Conservation (phyloP, 805 yeast genomes). For the Barnettozyma californica region DNA sequence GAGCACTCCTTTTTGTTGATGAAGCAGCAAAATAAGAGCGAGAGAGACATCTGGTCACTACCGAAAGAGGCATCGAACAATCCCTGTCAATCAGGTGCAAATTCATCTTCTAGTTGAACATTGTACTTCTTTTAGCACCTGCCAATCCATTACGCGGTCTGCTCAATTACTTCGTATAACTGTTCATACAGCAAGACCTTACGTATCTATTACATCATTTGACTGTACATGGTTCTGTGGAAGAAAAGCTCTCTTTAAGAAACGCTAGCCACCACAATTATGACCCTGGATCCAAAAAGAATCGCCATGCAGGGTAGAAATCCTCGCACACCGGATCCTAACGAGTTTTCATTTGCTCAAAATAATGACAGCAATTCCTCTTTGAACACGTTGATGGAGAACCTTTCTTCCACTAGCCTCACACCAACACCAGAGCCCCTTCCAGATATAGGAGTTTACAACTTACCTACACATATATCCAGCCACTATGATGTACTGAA, state of each 20-base stretch:
- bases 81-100: background rate
- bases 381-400: conserved; percentile 17
- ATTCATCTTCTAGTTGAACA: background rate
- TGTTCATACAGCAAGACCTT: background rate
- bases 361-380: conserved; percentile 14
- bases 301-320: conserved; percentile 7
- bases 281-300: conserved; percentile 24
- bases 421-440: conserved; percentile 2
- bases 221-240: background rate
- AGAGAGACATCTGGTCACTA: background rate
- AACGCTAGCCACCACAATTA: background rate
- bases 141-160: background rate
- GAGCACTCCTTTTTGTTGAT: background rate
- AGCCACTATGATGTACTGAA: conserved; percentile 15
- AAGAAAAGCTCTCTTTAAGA: background rate
- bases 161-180: background rate
- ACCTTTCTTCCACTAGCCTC: background rate
- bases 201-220: background rate
- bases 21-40: background rate
- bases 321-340: conserved; percentile 17
- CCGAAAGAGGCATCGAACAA: background rate
- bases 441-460: conserved; percentile 5
- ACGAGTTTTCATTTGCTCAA: conserved; percentile 14
- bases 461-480: conserved; percentile 23
- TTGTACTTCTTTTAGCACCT: background rate